Conservation (phyloP, 2,329 filamentous ascomycete genomes). For the Calonectria hongkongensis region DNA sequence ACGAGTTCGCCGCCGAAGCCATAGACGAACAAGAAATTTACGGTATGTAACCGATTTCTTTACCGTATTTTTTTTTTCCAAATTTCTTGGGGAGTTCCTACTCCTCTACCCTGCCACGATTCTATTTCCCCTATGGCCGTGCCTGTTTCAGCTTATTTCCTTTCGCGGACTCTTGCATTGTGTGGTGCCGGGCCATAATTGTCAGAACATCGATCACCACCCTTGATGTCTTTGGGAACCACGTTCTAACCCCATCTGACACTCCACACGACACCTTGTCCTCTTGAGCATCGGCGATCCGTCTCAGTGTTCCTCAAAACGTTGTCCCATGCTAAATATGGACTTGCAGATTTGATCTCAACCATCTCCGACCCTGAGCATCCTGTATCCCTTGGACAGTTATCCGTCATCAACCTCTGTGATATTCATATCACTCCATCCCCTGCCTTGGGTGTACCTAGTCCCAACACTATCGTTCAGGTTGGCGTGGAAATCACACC, state of each 20-base stretch:
- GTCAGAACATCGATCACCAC: constrained; percentile 17
- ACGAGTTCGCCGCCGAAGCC: constrained; percentile 81
- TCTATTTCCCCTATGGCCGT: constrained; percentile 1
- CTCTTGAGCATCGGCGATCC: constrained; percentile 1
- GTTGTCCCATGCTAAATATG: constrained; percentile 45
- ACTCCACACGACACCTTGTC: constrained; percentile 3
- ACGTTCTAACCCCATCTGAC: constrained; percentile 10
- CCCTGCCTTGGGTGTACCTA: constrained; percentile 62
- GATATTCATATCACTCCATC: constrained; percentile 85
- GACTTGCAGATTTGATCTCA: constrained; percentile 86
- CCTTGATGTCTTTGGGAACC: neutral
- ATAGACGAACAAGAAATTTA: constrained; percentile 99
- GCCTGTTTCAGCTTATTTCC: constrained; percentile 22
- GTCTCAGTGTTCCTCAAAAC: neutral
- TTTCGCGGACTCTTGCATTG: constrained; percentile 25
- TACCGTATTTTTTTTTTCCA: neutral
- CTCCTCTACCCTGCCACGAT: neutral
- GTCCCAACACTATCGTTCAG: constrained; percentile 76
- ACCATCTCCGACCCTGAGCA: constrained; percentile 98
- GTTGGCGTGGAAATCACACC: constrained; percentile 94
- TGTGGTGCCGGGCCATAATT: neutral
- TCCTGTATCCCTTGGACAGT: constrained; percentile 91
- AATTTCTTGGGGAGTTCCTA: neutral
- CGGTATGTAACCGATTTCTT: constrained; percentile 70
- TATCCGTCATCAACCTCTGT: constrained; percentile 96